Percentiles rank a stretch among this genome's conserved stretches.
Evolutionary conservation across 2,329 filamentous ascomycete species (phyloP).

Genomic region (Ceratocystis ficicola): DNA sequence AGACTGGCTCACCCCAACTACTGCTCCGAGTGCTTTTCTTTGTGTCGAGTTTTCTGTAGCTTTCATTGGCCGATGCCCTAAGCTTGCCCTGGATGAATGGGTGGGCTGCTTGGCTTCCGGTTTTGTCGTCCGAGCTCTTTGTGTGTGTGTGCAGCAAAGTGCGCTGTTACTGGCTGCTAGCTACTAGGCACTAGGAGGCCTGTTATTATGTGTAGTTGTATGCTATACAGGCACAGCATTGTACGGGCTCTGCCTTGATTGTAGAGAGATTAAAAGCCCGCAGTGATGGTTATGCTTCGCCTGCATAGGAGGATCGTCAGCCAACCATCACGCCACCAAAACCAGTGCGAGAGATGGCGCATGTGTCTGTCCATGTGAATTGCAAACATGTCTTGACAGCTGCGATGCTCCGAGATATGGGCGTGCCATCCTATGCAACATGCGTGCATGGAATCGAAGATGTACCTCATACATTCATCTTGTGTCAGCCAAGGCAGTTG

Average conservation of each 20-base stretch:
- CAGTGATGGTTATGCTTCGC: not conserved
- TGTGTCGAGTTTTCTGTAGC: not conserved
- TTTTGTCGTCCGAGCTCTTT: not conserved
- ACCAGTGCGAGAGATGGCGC: conserved; percentile 9
- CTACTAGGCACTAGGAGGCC: not conserved
- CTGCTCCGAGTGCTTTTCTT: not conserved
- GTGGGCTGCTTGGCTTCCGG: not conserved
- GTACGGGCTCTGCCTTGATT: not conserved
- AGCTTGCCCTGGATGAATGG: not conserved
- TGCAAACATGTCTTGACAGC: not conserved
- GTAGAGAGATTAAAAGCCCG: not conserved
- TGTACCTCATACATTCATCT: not conserved
- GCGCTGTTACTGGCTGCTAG: not conserved
- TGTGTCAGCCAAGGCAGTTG: not conserved
- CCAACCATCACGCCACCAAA: conserved; percentile 26
- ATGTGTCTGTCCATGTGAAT: not conserved
- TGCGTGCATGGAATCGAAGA: not conserved
- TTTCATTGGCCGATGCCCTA: not conserved
- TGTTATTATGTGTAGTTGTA: not conserved
- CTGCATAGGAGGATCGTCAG: conserved; percentile 16
- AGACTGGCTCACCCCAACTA: not conserved
- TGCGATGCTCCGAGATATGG: not conserved
- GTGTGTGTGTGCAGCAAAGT: not conserved
- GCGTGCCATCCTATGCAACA: not conserved
- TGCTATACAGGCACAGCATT: too few species aligned